Evolutionary conservation across 1,284 basidiomycete species (phyloP).

Genomic region (Ganoderma resinaceum): DNA sequence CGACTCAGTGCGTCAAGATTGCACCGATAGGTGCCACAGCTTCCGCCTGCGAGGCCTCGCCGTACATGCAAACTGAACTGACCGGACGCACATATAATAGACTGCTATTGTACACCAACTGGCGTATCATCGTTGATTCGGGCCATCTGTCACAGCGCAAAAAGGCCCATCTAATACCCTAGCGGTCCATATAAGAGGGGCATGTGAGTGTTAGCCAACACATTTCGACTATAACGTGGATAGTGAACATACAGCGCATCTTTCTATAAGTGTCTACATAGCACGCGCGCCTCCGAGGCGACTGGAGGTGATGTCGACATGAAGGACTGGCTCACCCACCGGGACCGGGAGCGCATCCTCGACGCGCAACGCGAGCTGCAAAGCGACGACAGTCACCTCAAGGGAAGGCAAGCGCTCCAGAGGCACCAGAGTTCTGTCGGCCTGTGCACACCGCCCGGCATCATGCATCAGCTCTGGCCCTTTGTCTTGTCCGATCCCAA

Average conservation of each 20-base stretch:
- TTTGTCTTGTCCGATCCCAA: background rate
- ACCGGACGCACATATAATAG: too few relatives aligned
- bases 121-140: too few relatives aligned
- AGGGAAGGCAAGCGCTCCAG: conserved; percentile 25
- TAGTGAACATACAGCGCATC: background rate
- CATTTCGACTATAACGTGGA: background rate
- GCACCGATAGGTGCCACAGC: too few relatives aligned
- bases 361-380: conserved; percentile 12
- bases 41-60: too few relatives aligned
- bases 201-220: background rate
- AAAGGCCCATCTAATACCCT: too few relatives aligned
- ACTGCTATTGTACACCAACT: too few relatives aligned
- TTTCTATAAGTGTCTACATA: background rate
- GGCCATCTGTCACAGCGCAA: too few relatives aligned
- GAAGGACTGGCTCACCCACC: conserved; percentile 15
- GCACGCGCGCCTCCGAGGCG: conserved; percentile 15
- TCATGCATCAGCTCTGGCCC: background rate
- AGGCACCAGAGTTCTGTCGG: background rate
- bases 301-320: conserved; percentile 28
- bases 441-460: background rate
- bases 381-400: conserved; percentile 23
- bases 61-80: too few relatives aligned
- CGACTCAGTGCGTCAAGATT: too few relatives aligned
- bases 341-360: conserved; percentile 22
- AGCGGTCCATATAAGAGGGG: too few relatives aligned